Percentiles rank a stretch among this genome's conserved stretches.
phyloP scores from a whole-genome alignment of 23 red algal species.

The Rhodosorus marinus region DNA sequence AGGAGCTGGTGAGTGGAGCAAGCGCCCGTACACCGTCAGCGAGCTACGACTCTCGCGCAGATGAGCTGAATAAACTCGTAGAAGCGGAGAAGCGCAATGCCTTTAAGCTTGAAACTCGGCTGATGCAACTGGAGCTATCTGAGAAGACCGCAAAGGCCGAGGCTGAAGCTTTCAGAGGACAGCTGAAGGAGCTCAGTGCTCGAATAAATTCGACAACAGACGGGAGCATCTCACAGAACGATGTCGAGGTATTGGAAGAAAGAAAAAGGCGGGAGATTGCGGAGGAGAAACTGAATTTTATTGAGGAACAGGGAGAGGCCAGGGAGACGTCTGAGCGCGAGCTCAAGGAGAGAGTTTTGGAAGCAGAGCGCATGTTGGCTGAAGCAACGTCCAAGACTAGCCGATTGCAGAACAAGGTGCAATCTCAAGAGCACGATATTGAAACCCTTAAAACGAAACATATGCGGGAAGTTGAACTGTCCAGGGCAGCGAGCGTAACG shows the following conservation, averaged over 20 bases:
- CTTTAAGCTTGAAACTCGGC: neutral
- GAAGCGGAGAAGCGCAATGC: neutral
- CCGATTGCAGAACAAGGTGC: no score
- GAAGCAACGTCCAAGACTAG: no score
- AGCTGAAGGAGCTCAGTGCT: neutral
- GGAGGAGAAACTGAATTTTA: neutral
- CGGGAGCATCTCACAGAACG: neutral
- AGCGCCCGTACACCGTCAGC: neutral
- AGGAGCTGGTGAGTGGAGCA: neutral
- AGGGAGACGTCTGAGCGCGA: no score
- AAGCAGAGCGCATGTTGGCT: no score
- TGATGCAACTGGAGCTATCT: neutral
- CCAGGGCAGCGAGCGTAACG: no score
- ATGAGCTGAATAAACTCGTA: neutral
- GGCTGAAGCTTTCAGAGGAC: neutral
- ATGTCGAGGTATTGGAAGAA: neutral
- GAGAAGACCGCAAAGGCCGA: neutral
- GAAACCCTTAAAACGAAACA: no score
- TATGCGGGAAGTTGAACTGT: no score
- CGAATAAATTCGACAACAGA: neutral
- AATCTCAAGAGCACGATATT: no score
- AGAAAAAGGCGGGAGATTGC: neutral
- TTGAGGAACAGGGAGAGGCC: neutral
- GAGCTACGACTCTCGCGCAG: neutral
- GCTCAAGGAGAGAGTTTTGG: no score